Evolutionary conservation across 2,329 filamentous ascomycete genomes (phyloP), one percentile per base, ranked within the genome.

Genomic region (Diaporthe longicolla): DNA sequence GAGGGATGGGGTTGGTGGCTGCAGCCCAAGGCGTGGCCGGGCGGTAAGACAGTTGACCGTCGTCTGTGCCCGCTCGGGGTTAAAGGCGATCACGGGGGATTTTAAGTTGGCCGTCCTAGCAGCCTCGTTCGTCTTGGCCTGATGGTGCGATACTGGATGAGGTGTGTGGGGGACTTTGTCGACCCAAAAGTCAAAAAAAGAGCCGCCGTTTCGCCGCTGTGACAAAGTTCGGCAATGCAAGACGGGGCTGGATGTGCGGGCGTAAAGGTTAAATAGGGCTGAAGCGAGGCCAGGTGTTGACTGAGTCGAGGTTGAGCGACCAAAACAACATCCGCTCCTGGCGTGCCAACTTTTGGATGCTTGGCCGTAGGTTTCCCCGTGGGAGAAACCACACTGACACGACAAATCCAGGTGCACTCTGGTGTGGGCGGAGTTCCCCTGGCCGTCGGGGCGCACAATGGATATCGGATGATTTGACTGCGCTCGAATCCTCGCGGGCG

Each of bases 1-100:
- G 55, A 73, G 70, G 63, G 70, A 59, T 72, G 55, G 70, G 55
- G 48, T 45, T 58, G 37, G 29, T 66, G 37, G 65, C 35, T 74
- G 72, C 72, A 74, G 68, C 70, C 54, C 40, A 68, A 59, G 17
- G 57, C 54, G 43, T 57, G 70, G 45, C 61, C 45, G 63, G 61
- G 61, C 55, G 70, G 54, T 52, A 69, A 70, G 61, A 72, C 45
- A 74, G 26, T 50, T 40, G 70, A 43, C 50, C 37, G 61, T 52
- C 58, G 61, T 52, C 58, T 40, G 29, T 52, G 58, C 24, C 29
- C 57, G 32, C 24, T 40, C 19, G 40, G 52, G 11, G 32, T 19
- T 32, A 70, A 35, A 65, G 40, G 29, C 61, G 21, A 35, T 26
- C 54, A 37, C 50, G 26, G 37, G 48, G 37, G 29, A 59, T 17